Base-by-base conservation (phyloP, 352 stramenopile genomes). In the Globisporangium sylvaticum region DNA sequence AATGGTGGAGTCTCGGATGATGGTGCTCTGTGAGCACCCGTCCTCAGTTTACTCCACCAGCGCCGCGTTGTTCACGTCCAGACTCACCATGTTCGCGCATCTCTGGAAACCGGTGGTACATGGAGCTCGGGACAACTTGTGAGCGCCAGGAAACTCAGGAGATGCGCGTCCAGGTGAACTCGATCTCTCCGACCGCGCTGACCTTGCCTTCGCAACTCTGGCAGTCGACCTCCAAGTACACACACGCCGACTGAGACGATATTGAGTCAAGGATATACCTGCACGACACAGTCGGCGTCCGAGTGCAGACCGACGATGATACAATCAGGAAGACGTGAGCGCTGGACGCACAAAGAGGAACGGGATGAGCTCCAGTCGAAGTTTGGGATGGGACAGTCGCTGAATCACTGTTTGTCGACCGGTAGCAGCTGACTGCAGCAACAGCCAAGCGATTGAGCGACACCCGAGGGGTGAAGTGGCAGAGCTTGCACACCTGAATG, bases 51-150 rank as follows among this genome's bases (percentile, higher is more conserved):
- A 87, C 18, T 64, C 29, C 2, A 24, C 29, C 27, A 88, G 63
- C 1, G 63, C 75, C 1, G 75, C 80, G 25, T 84, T 78, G 65
- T 83, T 83, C 0, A 88, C 53, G 25, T 78, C 69, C 4, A 90
- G 57, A 3, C 48, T 50, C 25, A 54, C 64, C n/a, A 88, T 65
- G 7, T 79, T 67, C 10, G 54, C 27, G 18, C 88, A 75, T 0
- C 3, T 60, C 0, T 57, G 32, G 9, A 82, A 15, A 15, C 60
- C n/a, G 31, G 42, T 0, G 80, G 75, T 22, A 87, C 70, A 29
- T 71, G 58, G 6, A 89, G 64, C 8, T 55, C 22, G 1, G 62
- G 15, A 9, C 78, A 87, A 42, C 54, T 80, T 58, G 14, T 72
- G 60, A 61, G 83, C 67, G 3, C 66, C 44, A 3, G 76, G 29